These are phyloP conservation scores for Boletus subcaerulescens DNA, from an alignment of 768 basidiomycete genomes.

Conservation along the genomic window DNA sequence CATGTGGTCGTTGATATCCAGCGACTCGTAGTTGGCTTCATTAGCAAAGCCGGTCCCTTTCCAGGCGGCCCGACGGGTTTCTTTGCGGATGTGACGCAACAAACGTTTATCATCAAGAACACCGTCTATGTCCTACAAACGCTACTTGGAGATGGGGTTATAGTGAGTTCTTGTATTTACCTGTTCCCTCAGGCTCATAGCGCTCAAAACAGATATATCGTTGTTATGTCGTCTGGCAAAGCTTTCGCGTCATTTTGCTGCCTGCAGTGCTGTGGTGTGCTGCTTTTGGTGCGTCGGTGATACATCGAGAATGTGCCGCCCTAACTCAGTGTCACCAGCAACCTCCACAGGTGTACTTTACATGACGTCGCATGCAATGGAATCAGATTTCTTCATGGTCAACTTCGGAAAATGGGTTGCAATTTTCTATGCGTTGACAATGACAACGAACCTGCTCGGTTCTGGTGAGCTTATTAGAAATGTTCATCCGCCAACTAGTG, in stretches of 20 bases:
- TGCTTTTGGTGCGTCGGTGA: slow-evolving; percentile 11
- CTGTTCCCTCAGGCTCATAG: not conserved
- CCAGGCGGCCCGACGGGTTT: slow-evolving; percentile 28
- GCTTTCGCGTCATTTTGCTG: slow-evolving; percentile 6
- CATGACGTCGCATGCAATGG: not conserved
- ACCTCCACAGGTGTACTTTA: slow-evolving; percentile 12
- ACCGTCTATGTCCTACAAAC: slow-evolving; percentile 26
- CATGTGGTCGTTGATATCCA: slow-evolving; percentile 23
- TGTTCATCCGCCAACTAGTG: not conserved
- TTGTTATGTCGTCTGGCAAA: slow-evolving; percentile 22
- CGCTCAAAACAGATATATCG: slow-evolving; percentile 19
- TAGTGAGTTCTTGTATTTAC: not conserved
- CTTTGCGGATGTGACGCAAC: slow-evolving; percentile 28
- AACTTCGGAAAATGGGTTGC: slow-evolving; percentile 8
- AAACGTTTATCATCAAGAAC: slow-evolving; percentile 31
- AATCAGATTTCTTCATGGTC: not conserved
- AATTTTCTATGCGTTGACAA: slow-evolving; percentile 18
- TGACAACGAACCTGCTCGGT: slow-evolving; percentile 20
- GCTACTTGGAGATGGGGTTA: slow-evolving; percentile 19
- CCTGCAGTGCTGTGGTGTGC: slow-evolving; percentile 18
- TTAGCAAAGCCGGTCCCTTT: slow-evolving; percentile 13
- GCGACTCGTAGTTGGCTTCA: slow-evolving; percentile 27
- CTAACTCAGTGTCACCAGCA: slow-evolving; percentile 1
- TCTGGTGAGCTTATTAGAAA: slow-evolving; percentile 10
- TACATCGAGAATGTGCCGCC: not conserved